Evolutionary conservation across 805 yeast species (phyloP).

Genomic region (Metschnikowia lachancei): DNA sequence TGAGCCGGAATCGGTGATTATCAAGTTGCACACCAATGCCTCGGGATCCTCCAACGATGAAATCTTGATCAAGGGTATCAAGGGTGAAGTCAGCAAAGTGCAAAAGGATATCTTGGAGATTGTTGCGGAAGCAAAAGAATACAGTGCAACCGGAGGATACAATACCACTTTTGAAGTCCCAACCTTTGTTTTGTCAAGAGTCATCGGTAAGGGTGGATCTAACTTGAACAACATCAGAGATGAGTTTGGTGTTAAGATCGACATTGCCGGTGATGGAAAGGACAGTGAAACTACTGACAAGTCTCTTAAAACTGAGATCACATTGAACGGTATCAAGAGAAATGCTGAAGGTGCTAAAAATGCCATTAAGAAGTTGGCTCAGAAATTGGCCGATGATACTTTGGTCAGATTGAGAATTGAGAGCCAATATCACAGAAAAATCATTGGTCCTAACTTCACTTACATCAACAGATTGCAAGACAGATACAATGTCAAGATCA

Average conservation of each 20-base stretch:
- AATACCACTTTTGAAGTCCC: constrained; percentile 59
- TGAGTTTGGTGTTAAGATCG: constrained; percentile 72
- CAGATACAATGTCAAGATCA: constrained; percentile 77
- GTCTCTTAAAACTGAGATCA: constrained; percentile 43
- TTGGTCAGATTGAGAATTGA: constrained; percentile 67
- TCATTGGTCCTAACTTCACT: constrained; percentile 81
- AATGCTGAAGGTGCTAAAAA: constrained; percentile 72
- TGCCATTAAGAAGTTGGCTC: constrained; percentile 55
- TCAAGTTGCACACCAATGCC: constrained; percentile 47
- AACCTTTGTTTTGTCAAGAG: constrained; percentile 61
- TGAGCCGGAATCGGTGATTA: constrained; percentile 39
- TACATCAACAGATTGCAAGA: constrained; percentile 83
- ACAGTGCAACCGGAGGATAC: constrained; percentile 41
- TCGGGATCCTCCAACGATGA: constrained; percentile 44
- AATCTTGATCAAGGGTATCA: constrained; percentile 68
- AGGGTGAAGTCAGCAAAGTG: constrained; percentile 56
- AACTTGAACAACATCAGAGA: constrained; percentile 65
- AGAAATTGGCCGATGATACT: constrained; percentile 79
- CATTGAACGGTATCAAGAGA: constrained; percentile 66
- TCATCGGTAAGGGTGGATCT: constrained; percentile 89
- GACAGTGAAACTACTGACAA: constrained; percentile 26
- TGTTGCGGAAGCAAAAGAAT: constrained; percentile 54
- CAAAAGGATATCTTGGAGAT: constrained; percentile 51
- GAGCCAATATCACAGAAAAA: constrained; percentile 68
- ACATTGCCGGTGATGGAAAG: constrained; percentile 54